Evolutionary conservation across 2,329 filamentous ascomycete species (phyloP).

Genomic region (Colletotrichum graminicola): DNA sequence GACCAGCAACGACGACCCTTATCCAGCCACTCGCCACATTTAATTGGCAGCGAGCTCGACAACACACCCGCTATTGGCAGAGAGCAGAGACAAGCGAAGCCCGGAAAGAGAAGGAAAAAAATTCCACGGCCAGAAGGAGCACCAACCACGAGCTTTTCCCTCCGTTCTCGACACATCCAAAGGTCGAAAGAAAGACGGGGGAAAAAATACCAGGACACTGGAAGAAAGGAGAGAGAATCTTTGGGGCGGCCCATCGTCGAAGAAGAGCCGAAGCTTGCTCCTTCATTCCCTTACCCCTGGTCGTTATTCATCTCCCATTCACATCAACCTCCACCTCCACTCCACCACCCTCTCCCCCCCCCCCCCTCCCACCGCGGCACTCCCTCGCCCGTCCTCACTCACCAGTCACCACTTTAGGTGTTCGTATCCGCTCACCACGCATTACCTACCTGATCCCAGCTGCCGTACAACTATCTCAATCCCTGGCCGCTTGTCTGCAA

Average conservation of each 20-base stretch:
- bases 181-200: not conserved
- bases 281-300: constrained; percentile 21
- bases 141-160: not conserved
- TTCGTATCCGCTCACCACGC: constrained; percentile 19
- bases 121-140: not conserved
- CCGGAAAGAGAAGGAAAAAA: not conserved
- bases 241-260: constrained; percentile 10
- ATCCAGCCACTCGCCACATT: constrained; percentile 16
- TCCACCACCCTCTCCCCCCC: constrained; percentile 24
- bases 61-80: constrained; percentile 5
- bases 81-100: constrained; percentile 4
- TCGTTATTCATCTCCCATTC: constrained; percentile 37
- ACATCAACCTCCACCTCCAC: constrained; percentile 18
- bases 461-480: constrained; percentile 37
- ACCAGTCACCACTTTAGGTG: constrained; percentile 13
- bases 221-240: not conserved
- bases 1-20: constrained; percentile 11
- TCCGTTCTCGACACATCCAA: not conserved
- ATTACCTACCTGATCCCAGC: constrained; percentile 36
- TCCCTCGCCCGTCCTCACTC: not conserved
- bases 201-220: not conserved
- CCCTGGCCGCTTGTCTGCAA: constrained; percentile 34
- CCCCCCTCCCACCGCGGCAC: constrained; percentile 13
- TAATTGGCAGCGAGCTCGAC: constrained; percentile 14
- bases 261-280: constrained; percentile 1